phyloP scores from a whole-genome alignment of 306 rosid genomes.

The Sechiopsis laciniata region DNA sequence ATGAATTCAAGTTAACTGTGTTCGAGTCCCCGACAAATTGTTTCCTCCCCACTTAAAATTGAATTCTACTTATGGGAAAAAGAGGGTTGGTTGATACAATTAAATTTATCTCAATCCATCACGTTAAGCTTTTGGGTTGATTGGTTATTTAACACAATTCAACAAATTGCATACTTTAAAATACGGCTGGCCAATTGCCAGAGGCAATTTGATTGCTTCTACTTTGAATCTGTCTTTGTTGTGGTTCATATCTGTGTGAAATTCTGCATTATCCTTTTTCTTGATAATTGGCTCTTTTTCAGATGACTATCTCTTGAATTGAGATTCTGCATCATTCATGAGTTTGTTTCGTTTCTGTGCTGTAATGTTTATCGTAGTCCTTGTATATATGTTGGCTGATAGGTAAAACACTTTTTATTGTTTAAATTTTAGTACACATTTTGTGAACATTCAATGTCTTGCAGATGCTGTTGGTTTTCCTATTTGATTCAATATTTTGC shows the following conservation, averaged over 20 bases:
- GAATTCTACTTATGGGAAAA: no score
- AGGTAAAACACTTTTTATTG: background rate
- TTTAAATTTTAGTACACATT: background rate
- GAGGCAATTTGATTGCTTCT: background rate
- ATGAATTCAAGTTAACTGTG: background rate
- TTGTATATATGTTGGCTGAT: background rate
- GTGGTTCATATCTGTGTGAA: slow-evolving; percentile 13
- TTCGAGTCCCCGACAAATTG: no score
- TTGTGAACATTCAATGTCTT: background rate
- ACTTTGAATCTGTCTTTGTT: background rate
- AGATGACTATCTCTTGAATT: background rate
- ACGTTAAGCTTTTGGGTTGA: no score
- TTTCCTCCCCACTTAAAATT: no score
- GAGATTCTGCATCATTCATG: background rate
- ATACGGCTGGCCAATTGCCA: background rate
- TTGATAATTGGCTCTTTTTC: background rate
- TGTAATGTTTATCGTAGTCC: background rate
- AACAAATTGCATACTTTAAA: background rate
- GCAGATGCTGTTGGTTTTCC: slow-evolving; percentile 7
- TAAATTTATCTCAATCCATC: no score
- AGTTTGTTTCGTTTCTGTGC: background rate
- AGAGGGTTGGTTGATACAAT: no score
- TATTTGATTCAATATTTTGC: background rate
- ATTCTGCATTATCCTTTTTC: background rate
- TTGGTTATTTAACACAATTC: no score